phyloP scores from a whole-genome alignment of 2,329 filamentous ascomycete genomes.

The Penicillium janthinellum region DNA sequence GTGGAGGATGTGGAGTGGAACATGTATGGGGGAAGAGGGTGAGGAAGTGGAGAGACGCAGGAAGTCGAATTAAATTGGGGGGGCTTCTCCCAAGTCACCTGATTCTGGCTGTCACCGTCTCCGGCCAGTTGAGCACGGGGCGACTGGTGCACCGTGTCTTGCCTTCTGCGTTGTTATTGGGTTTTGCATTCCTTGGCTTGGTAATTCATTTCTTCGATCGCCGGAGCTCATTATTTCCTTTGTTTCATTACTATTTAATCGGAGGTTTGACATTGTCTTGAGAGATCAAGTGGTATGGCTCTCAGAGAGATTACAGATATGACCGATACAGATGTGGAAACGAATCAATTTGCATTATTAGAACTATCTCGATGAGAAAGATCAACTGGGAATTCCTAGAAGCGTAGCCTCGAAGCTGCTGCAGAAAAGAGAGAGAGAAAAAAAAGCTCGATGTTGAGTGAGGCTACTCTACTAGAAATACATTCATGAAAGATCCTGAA shows the following conservation, averaged over 20 bases:
- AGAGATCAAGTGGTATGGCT: background rate
- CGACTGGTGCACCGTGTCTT: background rate
- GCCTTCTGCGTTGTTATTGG: too few relatives aligned
- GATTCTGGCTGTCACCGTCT: conserved; percentile 3
- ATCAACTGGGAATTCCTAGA: background rate
- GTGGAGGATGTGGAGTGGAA: conserved; percentile 5
- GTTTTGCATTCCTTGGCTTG: background rate
- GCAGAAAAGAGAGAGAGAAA: background rate
- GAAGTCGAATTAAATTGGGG: conserved; percentile 2
- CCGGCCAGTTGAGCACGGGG: background rate
- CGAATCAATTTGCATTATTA: background rate
- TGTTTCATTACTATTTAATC: background rate
- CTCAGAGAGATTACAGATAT: background rate
- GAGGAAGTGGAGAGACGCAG: background rate
- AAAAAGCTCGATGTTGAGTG: background rate
- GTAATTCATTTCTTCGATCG: background rate
- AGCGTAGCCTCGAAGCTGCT: background rate
- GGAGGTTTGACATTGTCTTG: background rate
- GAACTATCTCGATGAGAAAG: background rate
- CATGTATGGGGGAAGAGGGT: conserved; percentile 2
- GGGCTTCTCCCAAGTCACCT: conserved; percentile 16
- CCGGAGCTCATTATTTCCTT: background rate
- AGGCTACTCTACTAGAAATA: conserved; percentile 13
- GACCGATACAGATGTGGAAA: background rate
- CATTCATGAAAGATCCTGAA: conserved; percentile 6